Base-by-base conservation (phyloP, 306 rosid genomes). In the Castanopsis chinensis region DNA sequence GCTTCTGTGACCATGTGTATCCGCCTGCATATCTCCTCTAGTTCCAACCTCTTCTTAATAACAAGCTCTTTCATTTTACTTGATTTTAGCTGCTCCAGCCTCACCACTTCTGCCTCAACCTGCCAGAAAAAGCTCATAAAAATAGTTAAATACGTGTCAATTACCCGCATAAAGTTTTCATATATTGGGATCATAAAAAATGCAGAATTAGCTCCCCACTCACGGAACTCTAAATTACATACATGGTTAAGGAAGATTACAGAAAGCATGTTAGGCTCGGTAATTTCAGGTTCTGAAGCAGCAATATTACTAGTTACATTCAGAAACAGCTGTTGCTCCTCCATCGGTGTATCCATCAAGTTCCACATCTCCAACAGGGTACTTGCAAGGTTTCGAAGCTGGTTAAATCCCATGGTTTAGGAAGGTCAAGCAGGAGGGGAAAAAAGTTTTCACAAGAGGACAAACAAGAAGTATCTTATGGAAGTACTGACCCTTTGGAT, bases 321-420 rank as follows among this genome's bases (percentile, higher is more conserved):
- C 75, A 83, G 95, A 85, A 91, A 89, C 69, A 53, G 61, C 78
- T 71, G 81, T 65, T 87, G 93, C 79, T 91, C 92, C 81, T 80
- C 95, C 72, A 78, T 23, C 3, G 93, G 88, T 74, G 87, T 90
- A 69, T 91, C 97, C 93, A 91, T 90, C 87, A 91, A 79, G 86
- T 85, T 81, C 97, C 97, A 93, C 87, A 91, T 55, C 83, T 91
- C 97, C 80, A 91, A 76, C 59, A 93, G 75, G 37, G 82, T 63
- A 72, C 84, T 79, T 63, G 90, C 91, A 54, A 86, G 79, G 72
- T 64, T 51, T 89, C 84, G 91, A 60, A 93, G 90, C 98, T 91
- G 91, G 57, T 61, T 77, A 52, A 80, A 18, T 41, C 73, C 21
- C 74, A 61, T 59, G 41, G 73, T 30, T 89, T 53, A 78, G 54